Evolutionary conservation across 176 grass and related monocot genomes (phyloP), one percentile per base, ranked within the genome.

Genomic region (Aegilops umbellulata): DNA sequence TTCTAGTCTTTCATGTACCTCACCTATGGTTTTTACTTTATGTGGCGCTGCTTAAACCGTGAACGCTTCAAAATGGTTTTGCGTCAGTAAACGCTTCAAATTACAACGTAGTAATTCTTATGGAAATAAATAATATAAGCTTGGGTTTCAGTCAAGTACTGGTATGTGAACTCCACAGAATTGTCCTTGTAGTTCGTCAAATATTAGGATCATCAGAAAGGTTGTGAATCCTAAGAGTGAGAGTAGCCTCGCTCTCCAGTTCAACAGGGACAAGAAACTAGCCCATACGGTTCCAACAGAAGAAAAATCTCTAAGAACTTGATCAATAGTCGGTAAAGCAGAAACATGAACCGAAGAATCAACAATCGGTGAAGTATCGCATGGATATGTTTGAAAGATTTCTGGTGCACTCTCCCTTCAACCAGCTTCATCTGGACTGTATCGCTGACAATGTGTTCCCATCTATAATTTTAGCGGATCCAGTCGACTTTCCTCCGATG

Each of bases 1-100:
- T 79, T 79, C 47, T 74, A 34, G 55, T 51, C 68, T 88, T 42
- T 42, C 64, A 82, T 69, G 35, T 24, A 29, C 87, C 30, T 80
- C 39, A 7, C 31, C 65, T 39, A 68, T 68, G 62, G 22, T 58
- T 65, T 30, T 78, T 49, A 77, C 47, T 46, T 71, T 72, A 25
- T 20, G n/a, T 60, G 39, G 19, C 41, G 9, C 22, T 72, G 76
- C 0, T 12, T 14, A 64, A 64, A 73, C 29, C 71, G 57, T 2
- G 51, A 32, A 65, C 32, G 31, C 47, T 63, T 80, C 14, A 62
- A 47, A 61, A 44, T 11, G 41, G 41, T 44, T 44, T 44, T 44
- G 41, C 41, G 41, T 13, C 41, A 44, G 55, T 2, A 65, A 32
- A 65, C 31, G 32, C 51, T 74, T 81, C 22, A 73, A 51, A 49